These are phyloP conservation scores for Linnemannia zychae DNA, from an alignment of 192 early-diverging fungal genomes.

Conservation along the genomic window DNA sequence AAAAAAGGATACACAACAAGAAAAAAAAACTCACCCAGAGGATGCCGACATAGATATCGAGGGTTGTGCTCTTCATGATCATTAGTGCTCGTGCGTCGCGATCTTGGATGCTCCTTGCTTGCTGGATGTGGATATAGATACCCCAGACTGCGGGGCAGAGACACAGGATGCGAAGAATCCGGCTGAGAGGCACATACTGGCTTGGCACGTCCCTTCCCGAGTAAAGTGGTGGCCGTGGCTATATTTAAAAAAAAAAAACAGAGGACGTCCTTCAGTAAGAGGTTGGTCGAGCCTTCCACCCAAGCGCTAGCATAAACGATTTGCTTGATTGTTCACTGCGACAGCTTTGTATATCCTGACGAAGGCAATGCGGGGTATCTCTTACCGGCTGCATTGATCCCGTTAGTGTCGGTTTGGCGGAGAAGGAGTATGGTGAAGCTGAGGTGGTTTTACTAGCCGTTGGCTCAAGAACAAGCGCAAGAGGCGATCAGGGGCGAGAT, in stretches of 20 bases:
- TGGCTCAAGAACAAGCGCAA: neutral
- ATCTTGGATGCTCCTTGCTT: conserved; percentile 29
- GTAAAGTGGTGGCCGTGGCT: conserved; percentile 47
- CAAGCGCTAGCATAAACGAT: neutral
- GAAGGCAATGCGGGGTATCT: neutral
- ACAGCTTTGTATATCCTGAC: neutral
- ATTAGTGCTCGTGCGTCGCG: conserved; percentile 44
- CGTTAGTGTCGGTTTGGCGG: conserved; percentile 4
- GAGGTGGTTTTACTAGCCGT: neutral
- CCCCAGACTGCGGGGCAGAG: conserved; percentile 52
- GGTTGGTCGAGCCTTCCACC: neutral
- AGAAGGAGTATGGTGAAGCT: neutral
- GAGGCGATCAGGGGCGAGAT: neutral
- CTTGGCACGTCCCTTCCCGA: conserved; percentile 34
- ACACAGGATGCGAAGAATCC: conserved; percentile 39
- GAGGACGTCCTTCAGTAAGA: neutral
- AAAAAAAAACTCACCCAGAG: conserved; percentile 32
- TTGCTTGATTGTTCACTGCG: neutral
- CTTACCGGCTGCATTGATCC: conserved; percentile 9
- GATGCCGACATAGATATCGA: conserved; percentile 54
- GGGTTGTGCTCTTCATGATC: conserved; percentile 52
- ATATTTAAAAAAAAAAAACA: conserved; percentile 3
- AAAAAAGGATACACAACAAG: neutral
- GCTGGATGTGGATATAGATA: conserved; percentile 49
- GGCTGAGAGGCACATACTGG: conserved; percentile 34